Conservation (phyloP, 1,139 yeast genomes). For the Diutina siamensis region DNA sequence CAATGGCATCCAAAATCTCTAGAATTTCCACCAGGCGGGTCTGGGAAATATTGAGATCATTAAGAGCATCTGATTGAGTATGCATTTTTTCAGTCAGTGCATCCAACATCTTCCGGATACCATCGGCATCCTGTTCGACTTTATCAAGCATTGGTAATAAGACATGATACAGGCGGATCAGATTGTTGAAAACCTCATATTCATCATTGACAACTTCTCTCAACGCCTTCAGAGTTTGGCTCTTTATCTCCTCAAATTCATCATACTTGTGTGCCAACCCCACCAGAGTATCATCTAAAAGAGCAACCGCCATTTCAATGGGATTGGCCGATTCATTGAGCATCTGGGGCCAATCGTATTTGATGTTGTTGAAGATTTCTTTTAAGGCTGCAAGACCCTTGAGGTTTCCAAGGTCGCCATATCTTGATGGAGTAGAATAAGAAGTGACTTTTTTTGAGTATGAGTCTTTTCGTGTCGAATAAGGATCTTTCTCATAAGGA, state of each 20-base stretch:
- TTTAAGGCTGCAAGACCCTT: not conserved
- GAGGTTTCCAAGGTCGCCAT: not conserved
- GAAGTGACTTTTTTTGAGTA: not conserved
- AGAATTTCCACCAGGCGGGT: constrained; percentile 57
- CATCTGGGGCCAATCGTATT: constrained; percentile 5
- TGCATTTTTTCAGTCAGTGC: constrained; percentile 41
- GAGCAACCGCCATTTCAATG: constrained; percentile 67
- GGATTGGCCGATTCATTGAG: constrained; percentile 30
- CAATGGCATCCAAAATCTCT: constrained; percentile 60
- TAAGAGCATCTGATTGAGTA: constrained; percentile 42
- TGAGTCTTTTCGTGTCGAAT: not conserved
- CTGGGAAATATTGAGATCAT: constrained; percentile 55
- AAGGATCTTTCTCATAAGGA: not conserved
- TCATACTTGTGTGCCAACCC: constrained; percentile 67
- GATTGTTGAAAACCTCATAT: constrained; percentile 74
- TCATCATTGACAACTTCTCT: constrained; percentile 70
- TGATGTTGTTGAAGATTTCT: constrained; percentile 3
- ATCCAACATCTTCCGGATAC: constrained; percentile 41
- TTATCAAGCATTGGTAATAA: constrained; percentile 39
- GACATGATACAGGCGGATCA: constrained; percentile 24
- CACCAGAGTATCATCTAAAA: constrained; percentile 77
- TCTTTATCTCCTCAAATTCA: constrained; percentile 44
- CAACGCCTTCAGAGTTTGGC: constrained; percentile 45
- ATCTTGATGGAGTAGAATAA: not conserved
- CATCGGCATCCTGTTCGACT: constrained; percentile 43